Evolutionary conservation across 257 asterid species (phyloP), one percentile per base, ranked within the genome.

Genomic region (Fraxinus cuspidata): DNA sequence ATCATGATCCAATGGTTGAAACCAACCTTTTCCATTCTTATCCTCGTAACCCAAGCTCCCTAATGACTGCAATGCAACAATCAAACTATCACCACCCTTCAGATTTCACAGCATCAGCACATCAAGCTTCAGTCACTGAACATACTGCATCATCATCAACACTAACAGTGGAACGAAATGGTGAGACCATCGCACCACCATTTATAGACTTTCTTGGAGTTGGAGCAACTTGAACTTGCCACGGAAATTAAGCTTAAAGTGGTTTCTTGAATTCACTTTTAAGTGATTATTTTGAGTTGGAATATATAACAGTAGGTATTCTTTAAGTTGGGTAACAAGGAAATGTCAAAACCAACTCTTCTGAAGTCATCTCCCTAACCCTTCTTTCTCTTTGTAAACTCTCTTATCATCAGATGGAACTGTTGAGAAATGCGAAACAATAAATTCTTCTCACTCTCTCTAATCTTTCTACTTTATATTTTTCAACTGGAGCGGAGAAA

Each of bases 141-240:
- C 80, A 76, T 35, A 72, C 82, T 23, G 32, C 80, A 40, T 29
- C 81, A 72, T 38, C 79, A 53, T 66, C 82, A 58, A 71, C 53
- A 15, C 58, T 49, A 10, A 71, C 70, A 65, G 89, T 84, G 44
- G 94, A 83, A 74, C 80, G 81, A 73, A 78, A 74, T 27, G 79
- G 79, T 70, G 86, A 83, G 53, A 37, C 78, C 66, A 63, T 83
- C 74, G 79, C 88, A 77, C 90, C 94, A 66, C 85, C 89, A 71
- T 94, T 92, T 84, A 94, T 94, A 85, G 98, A 94, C 87, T 94
- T 94, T 81, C 98, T 94, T 21, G 98, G 98, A 51, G 98, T 94
- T 18, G 98, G 97, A 77, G 92, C 94, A 84, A 80, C 76, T 71
- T 91, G 85, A 87, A 82, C 7, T 47, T 47, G n/a, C 56, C 58